Percentiles rank a stretch among this genome's conserved stretches.
Evolutionary conservation across 2,329 filamentous ascomycete genomes (phyloP).

Genomic region (Bipolaris victoriae): DNA sequence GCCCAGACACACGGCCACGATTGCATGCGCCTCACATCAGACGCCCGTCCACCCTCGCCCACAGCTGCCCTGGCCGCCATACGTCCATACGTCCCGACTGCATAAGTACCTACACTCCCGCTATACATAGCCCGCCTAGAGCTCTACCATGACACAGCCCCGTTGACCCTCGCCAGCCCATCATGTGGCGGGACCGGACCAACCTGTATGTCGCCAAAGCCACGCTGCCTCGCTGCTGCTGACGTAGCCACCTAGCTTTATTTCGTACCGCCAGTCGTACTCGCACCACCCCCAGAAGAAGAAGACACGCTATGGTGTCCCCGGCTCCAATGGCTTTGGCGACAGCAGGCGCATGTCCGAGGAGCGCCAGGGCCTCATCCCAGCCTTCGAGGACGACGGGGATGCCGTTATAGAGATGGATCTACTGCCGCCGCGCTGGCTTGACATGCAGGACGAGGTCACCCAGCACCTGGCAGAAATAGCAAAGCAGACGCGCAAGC

Average conservation of each 20-base stretch:
- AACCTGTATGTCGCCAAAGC: conserved; percentile 76
- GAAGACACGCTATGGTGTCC: conserved; percentile 68
- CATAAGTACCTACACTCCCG: no score
- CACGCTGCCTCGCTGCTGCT: conserved; percentile 26
- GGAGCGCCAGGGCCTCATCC: conserved; percentile 82
- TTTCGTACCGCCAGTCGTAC: conserved; percentile 99
- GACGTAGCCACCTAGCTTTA: conserved; percentile 70
- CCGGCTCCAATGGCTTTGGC: conserved; percentile 62
- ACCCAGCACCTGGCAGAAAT: conserved; percentile 81
- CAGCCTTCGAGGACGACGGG: conserved; percentile 81
- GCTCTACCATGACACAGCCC: conserved; percentile 41
- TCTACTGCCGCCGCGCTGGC: conserved; percentile 90
- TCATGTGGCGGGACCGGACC: conserved; percentile 98
- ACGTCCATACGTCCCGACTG: no score
- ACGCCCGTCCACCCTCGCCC: not conserved
- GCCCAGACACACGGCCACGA: conserved; percentile 11
- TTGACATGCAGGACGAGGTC: conserved; percentile 93
- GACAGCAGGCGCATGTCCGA: conserved; percentile 57
- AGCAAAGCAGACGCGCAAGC: conserved; percentile 77
- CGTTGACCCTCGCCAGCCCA: conserved; percentile 35
- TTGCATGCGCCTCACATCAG: conserved; percentile 12
- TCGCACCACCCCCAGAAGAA: conserved; percentile 84
- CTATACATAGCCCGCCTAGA: conserved; percentile 4
- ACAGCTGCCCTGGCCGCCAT: not conserved
- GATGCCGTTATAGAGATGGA: conserved; percentile 99